Evolutionary conservation across 202 grass and related monocot species (phyloP), one percentile per base, ranked within the genome.

Genomic region (Eragrostis tef): DNA sequence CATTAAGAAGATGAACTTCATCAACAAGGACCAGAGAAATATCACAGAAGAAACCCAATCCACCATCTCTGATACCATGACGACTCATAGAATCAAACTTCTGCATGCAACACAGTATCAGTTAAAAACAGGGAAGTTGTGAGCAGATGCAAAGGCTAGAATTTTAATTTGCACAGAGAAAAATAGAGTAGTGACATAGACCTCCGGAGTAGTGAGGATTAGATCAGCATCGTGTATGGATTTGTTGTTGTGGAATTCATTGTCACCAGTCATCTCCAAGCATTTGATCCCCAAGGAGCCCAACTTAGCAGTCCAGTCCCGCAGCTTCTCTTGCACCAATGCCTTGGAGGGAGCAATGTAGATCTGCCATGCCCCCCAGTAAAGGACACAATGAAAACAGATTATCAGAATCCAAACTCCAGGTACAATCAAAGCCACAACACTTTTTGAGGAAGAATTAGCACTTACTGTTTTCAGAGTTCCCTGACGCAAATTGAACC

Each of bases 251-350:
- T 79, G 86, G 65, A 86, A 91, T 44, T 98, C 92, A 63, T 79
- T 94, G 78, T 98, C 95, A 70, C 92, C 87, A 51, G 95, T 98
- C 90, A 98, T 94, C 84, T 98, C 95, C 86, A 98, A 88, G 80
- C 95, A 98, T 52, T 67, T 91, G 71, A 98, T 91, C 10, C 86
- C 92, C 71, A 92, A 69, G 10, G 88, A 64, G 67, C 87, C 70
- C 65, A 98, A 69, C 86, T 94, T 98, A 70, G 70, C 65, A 7
- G 54, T 85, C 92, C 95, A 98, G 70, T 94, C 92, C 50, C 92
- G 90, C 53, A 91, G 85, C 78, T 93, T 94, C 81, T 98, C 92
- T 73, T 94, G 92, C 62, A 98, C 92, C 79, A 98, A 52, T 1
- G 92, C 95, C 76, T 94, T 98, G 65, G 93, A 89, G 67, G 94